These are phyloP conservation scores for Chlorella sp. DNA, from an alignment of 139 green algal genomes.

Conservation along the genomic window DNA sequence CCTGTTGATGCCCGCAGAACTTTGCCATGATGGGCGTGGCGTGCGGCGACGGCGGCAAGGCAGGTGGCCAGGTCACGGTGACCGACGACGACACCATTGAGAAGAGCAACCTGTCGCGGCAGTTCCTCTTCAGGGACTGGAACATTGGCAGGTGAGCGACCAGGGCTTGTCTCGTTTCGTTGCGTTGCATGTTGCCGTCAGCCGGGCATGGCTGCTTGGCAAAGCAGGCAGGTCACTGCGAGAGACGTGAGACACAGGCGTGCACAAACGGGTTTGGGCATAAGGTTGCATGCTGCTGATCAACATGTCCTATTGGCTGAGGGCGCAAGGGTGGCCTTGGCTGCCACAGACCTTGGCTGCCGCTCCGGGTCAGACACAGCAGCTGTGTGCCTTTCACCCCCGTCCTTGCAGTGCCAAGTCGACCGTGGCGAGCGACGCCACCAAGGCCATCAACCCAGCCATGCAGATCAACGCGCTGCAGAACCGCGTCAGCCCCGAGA, in stretches of 20 bases:
- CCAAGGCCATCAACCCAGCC: conserved; percentile 73
- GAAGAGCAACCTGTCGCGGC: conserved; percentile 93
- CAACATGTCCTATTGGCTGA: no score
- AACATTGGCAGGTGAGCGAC: conserved; percentile 88
- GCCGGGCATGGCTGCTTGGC: no score
- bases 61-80: conserved; percentile 56
- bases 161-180: no score
- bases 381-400: no score
- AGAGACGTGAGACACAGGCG: no score
- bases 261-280: no score
- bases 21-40: conserved; percentile 94
- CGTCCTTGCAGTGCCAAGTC: conserved; percentile 65
- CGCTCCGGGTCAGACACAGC: no score
- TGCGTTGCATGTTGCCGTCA: no score
- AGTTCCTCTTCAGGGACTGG: conserved; percentile 98
- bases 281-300: no score
- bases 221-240: no score
- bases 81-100: conserved; percentile 98
- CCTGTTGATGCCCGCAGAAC: conserved; percentile 65
- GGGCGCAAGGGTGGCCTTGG: no score
- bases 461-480: conserved; percentile 81
- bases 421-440: conserved; percentile 65
- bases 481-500: conserved; percentile 92
- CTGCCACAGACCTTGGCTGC: no score
- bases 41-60: conserved; percentile 17